Percentiles rank a stretch among this genome's conserved stretches.
Evolutionary conservation across 352 stramenopile species (phyloP).

Genomic region (Phytopythium litorale): DNA sequence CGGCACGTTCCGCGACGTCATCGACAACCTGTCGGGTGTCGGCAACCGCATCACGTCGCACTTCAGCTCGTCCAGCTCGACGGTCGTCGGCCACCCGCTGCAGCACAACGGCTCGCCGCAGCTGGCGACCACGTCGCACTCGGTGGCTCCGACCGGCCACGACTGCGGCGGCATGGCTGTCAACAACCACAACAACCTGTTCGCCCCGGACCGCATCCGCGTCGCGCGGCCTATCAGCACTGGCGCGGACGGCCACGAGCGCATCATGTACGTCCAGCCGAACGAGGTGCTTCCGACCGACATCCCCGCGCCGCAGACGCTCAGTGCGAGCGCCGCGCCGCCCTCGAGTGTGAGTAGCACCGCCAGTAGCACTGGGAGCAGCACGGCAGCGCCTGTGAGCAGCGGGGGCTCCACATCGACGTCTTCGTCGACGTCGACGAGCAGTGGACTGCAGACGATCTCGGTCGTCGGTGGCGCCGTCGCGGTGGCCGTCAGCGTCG

Average conservation of each 20-base stretch:
- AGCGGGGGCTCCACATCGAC: neutral
- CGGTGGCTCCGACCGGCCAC: constrained; percentile 4
- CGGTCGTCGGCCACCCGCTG: constrained; percentile 51
- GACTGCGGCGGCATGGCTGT: neutral
- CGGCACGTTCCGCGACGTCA: constrained; percentile 66
- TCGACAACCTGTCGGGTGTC: constrained; percentile 42
- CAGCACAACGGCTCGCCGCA: constrained; percentile 22
- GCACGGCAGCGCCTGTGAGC: neutral
- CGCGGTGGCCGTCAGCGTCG: constrained; percentile 70
- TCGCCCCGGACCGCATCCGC: constrained; percentile 62
- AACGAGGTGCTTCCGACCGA: constrained; percentile 41
- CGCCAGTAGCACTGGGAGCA: neutral
- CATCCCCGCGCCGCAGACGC: neutral
- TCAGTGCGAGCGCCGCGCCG: constrained; percentile 5
- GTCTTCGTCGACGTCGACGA: neutral
- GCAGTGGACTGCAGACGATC: constrained; percentile 40
- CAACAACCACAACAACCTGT: constrained; percentile 86
- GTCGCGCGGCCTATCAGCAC: constrained; percentile 38
- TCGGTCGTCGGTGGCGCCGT: constrained; percentile 75
- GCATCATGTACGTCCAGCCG: constrained; percentile 66
- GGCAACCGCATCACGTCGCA: constrained; percentile 46
- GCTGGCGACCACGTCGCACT: constrained; percentile 3
- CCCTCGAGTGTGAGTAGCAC: neutral
- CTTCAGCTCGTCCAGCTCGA: constrained; percentile 75
- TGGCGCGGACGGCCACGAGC: constrained; percentile 40